Evolutionary conservation across 2,329 filamentous ascomycete genomes (phyloP), one percentile per base, ranked within the genome.

Genomic region (Apiospora marii): DNA sequence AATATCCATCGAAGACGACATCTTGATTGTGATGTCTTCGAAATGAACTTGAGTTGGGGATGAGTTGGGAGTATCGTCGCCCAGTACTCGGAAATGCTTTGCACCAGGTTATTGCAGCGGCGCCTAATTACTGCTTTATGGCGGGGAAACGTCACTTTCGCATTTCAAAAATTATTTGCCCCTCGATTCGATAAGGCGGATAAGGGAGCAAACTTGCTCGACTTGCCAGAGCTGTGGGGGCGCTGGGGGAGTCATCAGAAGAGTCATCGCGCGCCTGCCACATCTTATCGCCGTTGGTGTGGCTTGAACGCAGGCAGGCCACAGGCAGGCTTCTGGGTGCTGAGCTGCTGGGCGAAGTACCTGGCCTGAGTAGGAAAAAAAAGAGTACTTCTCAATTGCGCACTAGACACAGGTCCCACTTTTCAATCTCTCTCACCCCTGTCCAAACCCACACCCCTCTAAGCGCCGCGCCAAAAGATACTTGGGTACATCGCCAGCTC

Each of bases 1-100:
- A 74, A 90, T 74, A 79, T 91, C 89, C 89, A 90, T 90, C 13
- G 67, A 64, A 64, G 41, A 44, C 80, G 86, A 86, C 86, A 88
- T 88, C 27, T 76, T 84, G 77, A 5, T 5, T n/a, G 22, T n/a
- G 8, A 14, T 41, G 58, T 41, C 58, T 64, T 41, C 58, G 34
- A 3, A 37, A 61, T 37, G 53, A 22, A 61, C 19, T n/a, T 64
- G 30, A 7, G 7, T n/a, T 7, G 34, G 34, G n/a, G 58, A n/a
- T 37, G 58, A n/a, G 58, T 41, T 64, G 58, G 58, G 58, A 64
- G n/a, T 64, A n/a, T 64, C 34, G 58, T 64, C 58, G 30, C 34
- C 58, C 58, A 64, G 34, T 64, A n/a, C 58, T n/a, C 53, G 53
- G 27, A 64, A 64, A 64, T 64, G 58, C 34, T 64, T 37, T 64